A percentile compares a stretch with the other conserved stretches of the same genome.
phyloP scores from a whole-genome alignment of 306 rosid genomes.

The Cucurbita moschata region DNA sequence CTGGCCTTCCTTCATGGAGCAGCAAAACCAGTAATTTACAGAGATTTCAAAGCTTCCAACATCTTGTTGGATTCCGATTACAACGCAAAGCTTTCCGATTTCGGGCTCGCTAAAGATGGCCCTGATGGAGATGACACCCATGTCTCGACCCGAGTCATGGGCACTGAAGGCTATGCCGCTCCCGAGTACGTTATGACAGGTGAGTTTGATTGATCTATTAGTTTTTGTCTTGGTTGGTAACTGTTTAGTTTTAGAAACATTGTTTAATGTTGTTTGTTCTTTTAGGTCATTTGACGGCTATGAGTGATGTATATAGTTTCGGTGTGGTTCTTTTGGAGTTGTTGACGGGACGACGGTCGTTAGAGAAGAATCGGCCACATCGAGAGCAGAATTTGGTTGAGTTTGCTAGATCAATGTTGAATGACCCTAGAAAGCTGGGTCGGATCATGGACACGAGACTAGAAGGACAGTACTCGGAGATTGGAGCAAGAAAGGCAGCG shows the following conservation, averaged over 20 bases:
- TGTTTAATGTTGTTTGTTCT: neutral
- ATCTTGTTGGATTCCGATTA: constrained; percentile 73
- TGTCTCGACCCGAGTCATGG: constrained; percentile 91
- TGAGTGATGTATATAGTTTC: constrained; percentile 89
- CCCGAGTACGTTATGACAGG: constrained; percentile 96
- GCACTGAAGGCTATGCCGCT: constrained; percentile 93
- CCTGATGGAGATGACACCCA: constrained; percentile 96
- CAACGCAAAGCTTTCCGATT: constrained; percentile 81
- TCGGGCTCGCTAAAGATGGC: constrained; percentile 93
- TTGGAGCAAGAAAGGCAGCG: constrained; percentile 71
- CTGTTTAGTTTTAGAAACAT: too few species aligned
- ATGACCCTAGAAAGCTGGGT: constrained; percentile 33
- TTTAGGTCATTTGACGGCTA: constrained; percentile 77
- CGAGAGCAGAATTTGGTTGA: constrained; percentile 76
- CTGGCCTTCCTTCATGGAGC: constrained; percentile 77
- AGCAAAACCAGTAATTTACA: constrained; percentile 69
- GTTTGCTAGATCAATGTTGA: constrained; percentile 67
- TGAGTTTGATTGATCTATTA: neutral
- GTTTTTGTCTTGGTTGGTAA: too few species aligned
- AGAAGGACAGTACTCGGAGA: constrained; percentile 71
- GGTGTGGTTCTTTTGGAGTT: constrained; percentile 77
- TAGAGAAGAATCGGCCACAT: constrained; percentile 49
- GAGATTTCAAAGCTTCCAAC: constrained; percentile 91
- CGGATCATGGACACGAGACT: constrained; percentile 76
- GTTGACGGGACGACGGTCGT: constrained; percentile 62